Evolutionary conservation across 352 stramenopile species (phyloP).

Genomic region (Globisporangium nodosum): DNA sequence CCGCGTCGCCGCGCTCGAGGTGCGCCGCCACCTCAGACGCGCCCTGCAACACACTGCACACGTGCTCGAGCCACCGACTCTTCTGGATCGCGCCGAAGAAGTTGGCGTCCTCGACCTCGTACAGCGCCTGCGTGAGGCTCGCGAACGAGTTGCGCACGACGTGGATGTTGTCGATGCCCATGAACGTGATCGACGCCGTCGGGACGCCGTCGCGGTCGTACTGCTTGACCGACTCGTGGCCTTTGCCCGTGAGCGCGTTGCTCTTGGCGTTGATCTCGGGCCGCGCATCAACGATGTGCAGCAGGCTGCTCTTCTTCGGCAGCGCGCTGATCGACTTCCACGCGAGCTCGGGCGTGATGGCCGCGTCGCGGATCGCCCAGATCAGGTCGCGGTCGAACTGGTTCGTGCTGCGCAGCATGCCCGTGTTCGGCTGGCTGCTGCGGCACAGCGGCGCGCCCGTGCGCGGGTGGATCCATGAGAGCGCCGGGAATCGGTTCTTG

Average conservation of each 20-base stretch:
- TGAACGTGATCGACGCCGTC: slow-evolving; percentile 56
- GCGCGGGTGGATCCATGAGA: slow-evolving; percentile 89
- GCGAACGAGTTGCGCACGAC: slow-evolving; percentile 72
- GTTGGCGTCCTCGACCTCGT: slow-evolving; percentile 82
- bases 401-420: slow-evolving; percentile 91
- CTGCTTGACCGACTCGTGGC: slow-evolving; percentile 85
- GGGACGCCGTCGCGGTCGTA: slow-evolving; percentile 72
- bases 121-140: slow-evolving; percentile 62
- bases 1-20: slow-evolving; percentile 67
- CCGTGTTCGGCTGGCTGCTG: slow-evolving; percentile 94
- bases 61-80: slow-evolving; percentile 78
- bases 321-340: slow-evolving; percentile 16
- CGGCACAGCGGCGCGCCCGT: slow-evolving; percentile 92
- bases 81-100: slow-evolving; percentile 82
- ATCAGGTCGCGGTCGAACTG: slow-evolving; percentile 89
- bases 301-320: slow-evolving; percentile 66
- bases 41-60: slow-evolving; percentile 72
- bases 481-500: slow-evolving; percentile 67
- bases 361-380: slow-evolving; percentile 80
- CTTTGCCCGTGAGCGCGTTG: slow-evolving; percentile 88
- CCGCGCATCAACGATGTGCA: slow-evolving; percentile 89
- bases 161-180: slow-evolving; percentile 26
- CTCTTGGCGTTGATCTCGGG: slow-evolving; percentile 89
- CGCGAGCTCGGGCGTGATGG: slow-evolving; percentile 39
- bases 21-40: slow-evolving; percentile 69